A percentile compares a stretch with the other conserved stretches of the same genome.
phyloP scores from a whole-genome alignment of 1,284 basidiomycete species.

The Boletus sp. region DNA sequence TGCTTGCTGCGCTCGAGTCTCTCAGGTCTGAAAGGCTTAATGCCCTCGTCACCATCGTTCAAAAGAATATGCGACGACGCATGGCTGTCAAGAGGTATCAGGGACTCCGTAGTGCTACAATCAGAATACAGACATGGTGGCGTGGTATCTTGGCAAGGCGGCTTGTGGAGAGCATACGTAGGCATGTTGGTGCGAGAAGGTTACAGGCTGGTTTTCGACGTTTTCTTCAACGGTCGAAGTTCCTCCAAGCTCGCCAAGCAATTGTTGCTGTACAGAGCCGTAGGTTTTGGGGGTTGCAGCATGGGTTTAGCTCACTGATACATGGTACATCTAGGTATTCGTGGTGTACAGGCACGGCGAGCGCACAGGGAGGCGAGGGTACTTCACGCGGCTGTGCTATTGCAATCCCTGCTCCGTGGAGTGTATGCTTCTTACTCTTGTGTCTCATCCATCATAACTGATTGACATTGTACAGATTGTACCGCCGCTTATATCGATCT shows the following conservation, averaged over 20 bases:
- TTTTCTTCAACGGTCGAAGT: conserved; percentile 72
- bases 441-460: conserved; percentile 7
- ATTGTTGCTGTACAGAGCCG: conserved; percentile 82
- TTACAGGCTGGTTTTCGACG: conserved; percentile 75
- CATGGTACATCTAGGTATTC: conserved; percentile 53
- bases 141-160: conserved; percentile 76
- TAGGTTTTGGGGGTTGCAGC: conserved; percentile 43
- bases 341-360: conserved; percentile 75
- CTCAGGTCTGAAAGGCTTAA: conserved; percentile 86
- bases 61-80: conserved; percentile 92
- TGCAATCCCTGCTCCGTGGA: conserved; percentile 89
- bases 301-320: conserved; percentile 10
- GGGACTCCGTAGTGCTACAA: conserved; percentile 66
- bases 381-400: conserved; percentile 62
- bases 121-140: conserved; percentile 94
- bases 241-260: conserved; percentile 59
- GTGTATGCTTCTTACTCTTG: conserved; percentile 56
- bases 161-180: conserved; percentile 68
- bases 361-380: conserved; percentile 60
- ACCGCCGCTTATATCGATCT: conserved; percentile 57
- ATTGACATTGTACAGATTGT: conserved; percentile 45
- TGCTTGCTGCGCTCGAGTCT: conserved; percentile 96
- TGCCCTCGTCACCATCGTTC: conserved; percentile 88
- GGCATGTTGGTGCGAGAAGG: conserved; percentile 70
- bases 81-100: conserved; percentile 84